Evolutionary conservation across 768 basidiomycete species (phyloP).

Genomic region (Lepiota venenata): DNA sequence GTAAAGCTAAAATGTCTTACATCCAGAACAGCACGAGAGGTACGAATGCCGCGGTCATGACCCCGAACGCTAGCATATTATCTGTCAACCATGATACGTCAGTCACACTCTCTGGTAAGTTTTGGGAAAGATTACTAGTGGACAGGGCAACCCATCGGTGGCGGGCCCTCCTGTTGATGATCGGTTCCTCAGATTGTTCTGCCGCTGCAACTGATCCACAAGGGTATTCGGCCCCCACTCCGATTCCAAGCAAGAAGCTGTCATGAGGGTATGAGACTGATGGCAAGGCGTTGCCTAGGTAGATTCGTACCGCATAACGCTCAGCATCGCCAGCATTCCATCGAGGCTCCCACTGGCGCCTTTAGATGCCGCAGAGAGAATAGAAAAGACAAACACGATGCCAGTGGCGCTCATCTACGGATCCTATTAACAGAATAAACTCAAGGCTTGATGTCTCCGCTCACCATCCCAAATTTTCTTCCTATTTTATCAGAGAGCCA

Average conservation of each 20-base stretch:
- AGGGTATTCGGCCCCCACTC: constrained; percentile 86
- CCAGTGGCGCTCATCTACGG: constrained; percentile 72
- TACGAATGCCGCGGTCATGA: constrained; percentile 74
- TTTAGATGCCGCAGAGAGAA: constrained; percentile 74
- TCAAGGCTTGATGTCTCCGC: constrained; percentile 16
- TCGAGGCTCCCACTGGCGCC: constrained; percentile 69
- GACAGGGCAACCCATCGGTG: constrained; percentile 85
- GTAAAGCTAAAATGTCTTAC: constrained; percentile 34
- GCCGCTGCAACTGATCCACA: constrained; percentile 86
- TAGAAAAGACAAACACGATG: constrained; percentile 85
- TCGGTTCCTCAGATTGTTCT: constrained; percentile 84
- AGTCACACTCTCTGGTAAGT: not conserved
- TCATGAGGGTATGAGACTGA: too few species aligned
- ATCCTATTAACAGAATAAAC: not conserved
- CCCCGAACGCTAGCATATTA: constrained; percentile 82
- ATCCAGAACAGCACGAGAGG: constrained; percentile 89
- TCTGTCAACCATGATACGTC: constrained; percentile 35
- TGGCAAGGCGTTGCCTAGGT: not conserved
- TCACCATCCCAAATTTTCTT: constrained; percentile 83
- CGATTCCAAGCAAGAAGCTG: constrained; percentile 86
- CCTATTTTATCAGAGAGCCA: constrained; percentile 84
- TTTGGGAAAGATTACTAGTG: constrained; percentile 60
- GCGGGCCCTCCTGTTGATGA: constrained; percentile 74
- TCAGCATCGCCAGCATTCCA: constrained; percentile 75
- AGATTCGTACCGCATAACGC: constrained; percentile 62